Evolutionary conservation across 352 stramenopile species (phyloP), one percentile per base, ranked within the genome.

Genomic region (Globisporangium carolinianum): DNA sequence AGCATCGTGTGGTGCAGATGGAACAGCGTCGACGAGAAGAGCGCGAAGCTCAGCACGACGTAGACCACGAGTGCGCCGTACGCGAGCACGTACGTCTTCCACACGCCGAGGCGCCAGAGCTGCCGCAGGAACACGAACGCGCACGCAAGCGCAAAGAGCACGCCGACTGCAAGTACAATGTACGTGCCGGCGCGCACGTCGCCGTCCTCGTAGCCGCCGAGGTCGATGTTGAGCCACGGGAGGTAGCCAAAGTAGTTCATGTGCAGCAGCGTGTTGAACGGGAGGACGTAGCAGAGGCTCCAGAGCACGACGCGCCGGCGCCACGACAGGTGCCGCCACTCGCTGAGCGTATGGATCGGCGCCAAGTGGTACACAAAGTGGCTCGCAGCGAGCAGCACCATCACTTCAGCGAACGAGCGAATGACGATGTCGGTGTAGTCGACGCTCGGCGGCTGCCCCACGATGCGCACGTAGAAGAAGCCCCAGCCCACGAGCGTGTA

Each of bases 1-100:
- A 91, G 52, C 76, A 90, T 89, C 0, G 83, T 76, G 60, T 94
- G 83, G 56, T 91, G 83, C 11, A 91, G 42, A 52, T 94, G 83
- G 12, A 90, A 85, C 18, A 71, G 53, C 9, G 76, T 82, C 15
- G 75, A 79, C n/a, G 65, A 61, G 55, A 88, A 91, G 1, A 89
- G 54, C 1, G 48, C 65, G 69, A 73, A 88, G 17, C 73, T 84
- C 35, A 89, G 12, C 3, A 83, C n/a, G 24, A 73, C 67, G 43
- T 47, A 63, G 14, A 61, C 17, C 0, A 76, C 45, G 11, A 83
- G 39, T 7, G 53, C 6, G 1, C 52, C 24, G 54, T 91, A 94
- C 48, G 66, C 52, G 12, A 71, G 14, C 3, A 74, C 6, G 24
- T 69, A 72, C 14, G 57, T 62, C 9, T 68, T 71, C 74, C 79